Evolutionary conservation across 2,329 filamentous ascomycete genomes (phyloP).

Genomic region (Diaporthe batatas): DNA sequence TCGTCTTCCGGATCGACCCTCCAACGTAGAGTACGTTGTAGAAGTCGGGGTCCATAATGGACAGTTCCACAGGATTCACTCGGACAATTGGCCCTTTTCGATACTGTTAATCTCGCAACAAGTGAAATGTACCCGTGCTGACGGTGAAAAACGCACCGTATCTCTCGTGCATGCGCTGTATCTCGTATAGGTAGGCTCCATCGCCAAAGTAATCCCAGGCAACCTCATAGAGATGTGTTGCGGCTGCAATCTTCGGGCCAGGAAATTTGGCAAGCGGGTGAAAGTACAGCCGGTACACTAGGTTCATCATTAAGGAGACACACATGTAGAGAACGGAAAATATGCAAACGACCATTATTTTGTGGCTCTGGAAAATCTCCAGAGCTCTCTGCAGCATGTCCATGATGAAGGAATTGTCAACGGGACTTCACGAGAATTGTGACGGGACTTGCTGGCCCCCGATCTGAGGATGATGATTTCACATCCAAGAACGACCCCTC

Average conservation of each 20-base stretch:
- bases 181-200: slow-evolving; percentile 48
- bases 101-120: neutral
- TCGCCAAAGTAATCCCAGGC: slow-evolving; percentile 45
- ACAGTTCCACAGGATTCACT: slow-evolving; percentile 50
- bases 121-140: too few relatives aligned
- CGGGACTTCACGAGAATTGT: too few relatives aligned
- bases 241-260: slow-evolving; percentile 44
- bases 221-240: slow-evolving; percentile 45
- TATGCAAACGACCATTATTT: neutral
- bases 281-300: slow-evolving; percentile 44
- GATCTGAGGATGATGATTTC: too few relatives aligned
- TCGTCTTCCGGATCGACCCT: slow-evolving; percentile 31
- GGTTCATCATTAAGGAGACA: slow-evolving; percentile 17
- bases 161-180: slow-evolving; percentile 51
- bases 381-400: neutral
- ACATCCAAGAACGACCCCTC: too few relatives aligned
- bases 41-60: slow-evolving; percentile 49
- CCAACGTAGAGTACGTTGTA: slow-evolving; percentile 48
- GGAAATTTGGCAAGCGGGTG: slow-evolving; percentile 45
- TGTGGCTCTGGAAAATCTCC: neutral
- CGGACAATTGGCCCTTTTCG: slow-evolving; percentile 51
- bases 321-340: slow-evolving; percentile 3
- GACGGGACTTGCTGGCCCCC: too few relatives aligned
- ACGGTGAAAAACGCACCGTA: slow-evolving; percentile 47
- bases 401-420: too few relatives aligned